phyloP scores from a whole-genome alignment of 2,329 filamentous ascomycete genomes.

The Epichloe amarillans region DNA sequence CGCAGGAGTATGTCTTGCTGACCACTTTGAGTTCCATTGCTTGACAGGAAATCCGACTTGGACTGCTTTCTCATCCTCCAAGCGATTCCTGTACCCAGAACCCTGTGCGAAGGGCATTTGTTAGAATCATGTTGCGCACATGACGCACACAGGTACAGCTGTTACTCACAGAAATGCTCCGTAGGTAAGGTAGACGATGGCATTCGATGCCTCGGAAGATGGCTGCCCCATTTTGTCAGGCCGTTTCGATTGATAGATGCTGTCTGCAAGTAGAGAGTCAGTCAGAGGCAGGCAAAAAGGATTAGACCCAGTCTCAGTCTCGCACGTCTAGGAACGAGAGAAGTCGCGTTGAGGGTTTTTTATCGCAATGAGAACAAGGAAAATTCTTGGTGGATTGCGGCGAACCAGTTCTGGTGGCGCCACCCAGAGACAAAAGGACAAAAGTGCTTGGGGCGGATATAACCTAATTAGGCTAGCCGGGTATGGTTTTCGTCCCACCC shows the following conservation, averaged over 20 bases:
- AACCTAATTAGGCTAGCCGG: no score
- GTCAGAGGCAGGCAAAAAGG: background rate
- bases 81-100: conserved; percentile 47
- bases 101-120: conserved; percentile 25
- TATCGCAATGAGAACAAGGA: background rate
- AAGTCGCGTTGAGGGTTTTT: background rate
- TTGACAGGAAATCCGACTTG: conserved; percentile 58
- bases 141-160: background rate
- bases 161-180: conserved; percentile 56
- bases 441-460: no score
- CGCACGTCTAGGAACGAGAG: no score
- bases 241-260: background rate
- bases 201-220: conserved; percentile 65
- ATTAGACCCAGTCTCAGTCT: background rate
- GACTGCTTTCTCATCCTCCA: conserved; percentile 48
- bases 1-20: conserved; percentile 21
- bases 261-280: background rate
- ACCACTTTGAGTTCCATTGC: conserved; percentile 78
- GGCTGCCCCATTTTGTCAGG: conserved; percentile 52
- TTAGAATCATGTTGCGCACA: background rate
- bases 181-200: conserved; percentile 71
- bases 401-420: no score
- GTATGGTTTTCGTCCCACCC: background rate
- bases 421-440: no score
- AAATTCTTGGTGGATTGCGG: background rate